Evolutionary conservation across 495 filamentous ascomycete species (phyloP), one percentile per base, ranked within the genome.

Genomic region (Paragyromitra xinjiangensis): DNA sequence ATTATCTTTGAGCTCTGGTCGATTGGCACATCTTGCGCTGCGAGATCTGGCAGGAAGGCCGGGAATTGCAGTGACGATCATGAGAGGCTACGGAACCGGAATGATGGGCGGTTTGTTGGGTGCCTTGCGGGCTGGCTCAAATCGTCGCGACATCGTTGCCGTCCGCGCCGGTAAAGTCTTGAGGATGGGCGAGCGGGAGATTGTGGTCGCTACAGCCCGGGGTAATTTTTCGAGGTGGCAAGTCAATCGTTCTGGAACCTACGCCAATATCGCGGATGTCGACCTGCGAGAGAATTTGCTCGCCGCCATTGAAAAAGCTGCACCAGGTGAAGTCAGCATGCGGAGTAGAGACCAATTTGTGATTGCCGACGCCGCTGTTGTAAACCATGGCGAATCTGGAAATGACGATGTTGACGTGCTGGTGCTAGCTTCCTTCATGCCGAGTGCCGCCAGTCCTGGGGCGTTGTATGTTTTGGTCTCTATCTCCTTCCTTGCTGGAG

Each of bases 1-100:
- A 29, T 85, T 95, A 40, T 89, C 88, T 40, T 91, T 97, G 75
- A 97, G 92, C 81, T 92, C 87, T 71, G 95, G 96, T 3, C 88
- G 94, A 78, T 85, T 95, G 26, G 94, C 92, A 0, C 95, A 97
- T 82, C 85, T 99, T 80, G 92, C 89, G 22, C 84, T 98, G 3
- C 87, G 93, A 82, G 94, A 98, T 84, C 82, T 88, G 9, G 95
- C 97, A 83, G 95, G 95, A 40, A 90, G 93, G 78, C 92, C 95
- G 1, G 87, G 88, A 22, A 91, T 99, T 37, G 87, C 88, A 4
- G 89, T 91, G 0, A 91, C 92, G 73, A 92, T 92, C 79, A 87
- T 99, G 39, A 89, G 88, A 50, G 90, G 85, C 55, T 86, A 85
- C 42, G 84, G 88, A 45, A 84, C 84, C 56, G 92, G 94, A 44